Evolutionary conservation across 306 rosid genomes (phyloP).

Genomic region (Vicia villosa): DNA sequence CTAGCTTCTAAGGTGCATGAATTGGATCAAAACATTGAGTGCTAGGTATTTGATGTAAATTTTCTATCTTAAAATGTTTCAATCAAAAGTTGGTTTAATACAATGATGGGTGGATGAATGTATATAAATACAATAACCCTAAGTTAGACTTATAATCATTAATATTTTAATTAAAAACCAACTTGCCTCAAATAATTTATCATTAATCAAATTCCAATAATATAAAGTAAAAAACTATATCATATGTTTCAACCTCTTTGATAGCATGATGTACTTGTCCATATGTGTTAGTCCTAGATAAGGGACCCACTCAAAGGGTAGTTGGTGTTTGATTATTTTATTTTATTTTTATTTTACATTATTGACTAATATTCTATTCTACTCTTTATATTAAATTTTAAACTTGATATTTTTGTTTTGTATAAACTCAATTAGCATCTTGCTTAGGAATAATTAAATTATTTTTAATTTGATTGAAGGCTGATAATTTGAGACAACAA

Average conservation of each 20-base stretch:
- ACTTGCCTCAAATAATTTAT: conserved; percentile 5
- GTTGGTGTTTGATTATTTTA: conserved; percentile 39
- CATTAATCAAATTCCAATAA: conserved; percentile 11
- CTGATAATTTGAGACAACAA: conserved; percentile 86
- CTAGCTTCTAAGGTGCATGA: conserved; percentile 41
- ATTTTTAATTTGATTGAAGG: conserved; percentile 53
- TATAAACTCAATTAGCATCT: neutral
- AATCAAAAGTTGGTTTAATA: conserved; percentile 70
- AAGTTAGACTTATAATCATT: conserved; percentile 34
- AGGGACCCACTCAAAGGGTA: conserved; percentile 41
- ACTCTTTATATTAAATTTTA: neutral
- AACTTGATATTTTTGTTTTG: neutral
- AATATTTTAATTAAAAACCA: conserved; percentile 24
- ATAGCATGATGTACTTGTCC: conserved; percentile 33
- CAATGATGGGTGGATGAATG: conserved; percentile 41
- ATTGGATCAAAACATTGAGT: conserved; percentile 45
- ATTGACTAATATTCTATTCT: neutral
- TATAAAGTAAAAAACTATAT: neutral
- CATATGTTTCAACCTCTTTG: conserved; percentile 42
- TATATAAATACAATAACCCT: conserved; percentile 39
- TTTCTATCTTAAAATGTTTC: conserved; percentile 60
- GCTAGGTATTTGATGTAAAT: conserved; percentile 48
- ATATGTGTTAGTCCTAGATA: conserved; percentile 16
- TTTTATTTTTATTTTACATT: no score
- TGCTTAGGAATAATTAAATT: neutral